A percentile compares a stretch with the other conserved stretches of the same genome.
Evolutionary conservation across 2,329 filamentous ascomycete genomes (phyloP).

Genomic region (Emergomyces orientalis): DNA sequence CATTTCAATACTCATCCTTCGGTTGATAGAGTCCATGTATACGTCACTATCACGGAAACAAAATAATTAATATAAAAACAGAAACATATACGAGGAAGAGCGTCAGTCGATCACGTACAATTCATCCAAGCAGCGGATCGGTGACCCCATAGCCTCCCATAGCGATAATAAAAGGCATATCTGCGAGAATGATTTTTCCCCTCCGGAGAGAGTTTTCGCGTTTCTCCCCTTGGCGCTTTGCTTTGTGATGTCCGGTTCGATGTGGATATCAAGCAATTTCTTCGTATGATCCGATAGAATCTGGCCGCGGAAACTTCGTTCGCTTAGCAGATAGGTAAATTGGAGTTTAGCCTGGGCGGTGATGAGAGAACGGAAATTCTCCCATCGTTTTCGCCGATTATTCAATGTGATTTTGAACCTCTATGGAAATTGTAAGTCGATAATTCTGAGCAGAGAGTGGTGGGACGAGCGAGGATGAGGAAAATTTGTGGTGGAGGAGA

Average conservation of each 20-base stretch:
- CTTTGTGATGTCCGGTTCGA: conserved; percentile 60
- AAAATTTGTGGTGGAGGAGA: conserved; percentile 9
- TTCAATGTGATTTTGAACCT: conserved; percentile 52
- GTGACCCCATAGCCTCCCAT: conserved; percentile 97
- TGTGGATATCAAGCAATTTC: conserved; percentile 67
- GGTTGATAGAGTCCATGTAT: conserved; percentile 97
- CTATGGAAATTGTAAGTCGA: conserved; percentile 24
- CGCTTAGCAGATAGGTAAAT: conserved; percentile 80
- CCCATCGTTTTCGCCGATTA: conserved; percentile 66
- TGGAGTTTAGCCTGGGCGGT: conserved; percentile 75
- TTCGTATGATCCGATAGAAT: conserved; percentile 67
- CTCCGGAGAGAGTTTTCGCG: conserved; percentile 87
- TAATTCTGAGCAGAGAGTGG: neutral
- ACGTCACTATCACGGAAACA: conserved; percentile 53
- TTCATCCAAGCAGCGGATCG: conserved; percentile 88
- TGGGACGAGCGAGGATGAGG: neutral
- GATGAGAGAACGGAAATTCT: conserved; percentile 71
- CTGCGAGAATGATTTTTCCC: conserved; percentile 95
- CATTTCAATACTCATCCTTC: conserved; percentile 86
- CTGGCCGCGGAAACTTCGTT: conserved; percentile 77
- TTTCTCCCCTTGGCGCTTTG: conserved; percentile 62
- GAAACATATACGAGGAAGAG: neutral
- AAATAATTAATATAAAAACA: neutral
- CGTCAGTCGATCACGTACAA: conserved; percentile 46
- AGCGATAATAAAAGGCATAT: conserved; percentile 87